Percentiles rank a stretch among this genome's conserved stretches.
These are phyloP conservation scores for Suhomyces anneliseae DNA, from an alignment of 1,139 yeast species.

Conservation along the genomic window DNA sequence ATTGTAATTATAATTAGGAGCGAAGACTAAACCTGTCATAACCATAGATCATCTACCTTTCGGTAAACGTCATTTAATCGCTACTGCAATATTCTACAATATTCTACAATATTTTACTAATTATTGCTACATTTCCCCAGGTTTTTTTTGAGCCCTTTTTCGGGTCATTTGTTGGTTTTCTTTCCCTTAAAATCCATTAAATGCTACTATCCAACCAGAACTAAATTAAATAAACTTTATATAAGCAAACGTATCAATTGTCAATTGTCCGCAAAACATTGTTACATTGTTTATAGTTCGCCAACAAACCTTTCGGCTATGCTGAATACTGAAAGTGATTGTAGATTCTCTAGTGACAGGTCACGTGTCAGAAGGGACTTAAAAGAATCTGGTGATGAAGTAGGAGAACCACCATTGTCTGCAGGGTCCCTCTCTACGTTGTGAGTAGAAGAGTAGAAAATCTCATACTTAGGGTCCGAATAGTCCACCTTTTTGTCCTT, in stretches of 20 bases:
- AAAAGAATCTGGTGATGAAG: conserved; percentile 6
- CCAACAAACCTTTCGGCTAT: conserved; percentile 31
- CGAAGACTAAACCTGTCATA: too few relatives aligned
- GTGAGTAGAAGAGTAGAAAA: conserved; percentile 19
- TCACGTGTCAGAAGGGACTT: conserved; percentile 4
- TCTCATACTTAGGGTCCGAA: conserved; percentile 25
- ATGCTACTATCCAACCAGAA: neutral
- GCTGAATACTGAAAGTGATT: conserved; percentile 19
- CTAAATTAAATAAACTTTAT: too few relatives aligned
- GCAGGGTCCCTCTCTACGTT: neutral
- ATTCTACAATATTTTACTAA: too few relatives aligned
- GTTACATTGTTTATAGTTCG: conserved; percentile 10
- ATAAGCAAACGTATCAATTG: neutral
- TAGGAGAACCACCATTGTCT: conserved; percentile 1
- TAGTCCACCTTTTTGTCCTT: conserved; percentile 3
- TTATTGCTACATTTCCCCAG: too few relatives aligned
- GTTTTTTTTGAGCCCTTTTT: too few relatives aligned
- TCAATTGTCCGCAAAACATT: too few relatives aligned
- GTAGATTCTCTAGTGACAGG: conserved; percentile 11
- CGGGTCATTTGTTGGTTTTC: too few relatives aligned
- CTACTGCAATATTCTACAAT: too few relatives aligned
- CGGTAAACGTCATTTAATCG: too few relatives aligned
- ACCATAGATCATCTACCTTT: too few relatives aligned
- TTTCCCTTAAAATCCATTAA: too few relatives aligned
- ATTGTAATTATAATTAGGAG: too few relatives aligned